phyloP scores from a whole-genome alignment of 2,329 filamentous ascomycete species.

The Pyricularia grisea region DNA sequence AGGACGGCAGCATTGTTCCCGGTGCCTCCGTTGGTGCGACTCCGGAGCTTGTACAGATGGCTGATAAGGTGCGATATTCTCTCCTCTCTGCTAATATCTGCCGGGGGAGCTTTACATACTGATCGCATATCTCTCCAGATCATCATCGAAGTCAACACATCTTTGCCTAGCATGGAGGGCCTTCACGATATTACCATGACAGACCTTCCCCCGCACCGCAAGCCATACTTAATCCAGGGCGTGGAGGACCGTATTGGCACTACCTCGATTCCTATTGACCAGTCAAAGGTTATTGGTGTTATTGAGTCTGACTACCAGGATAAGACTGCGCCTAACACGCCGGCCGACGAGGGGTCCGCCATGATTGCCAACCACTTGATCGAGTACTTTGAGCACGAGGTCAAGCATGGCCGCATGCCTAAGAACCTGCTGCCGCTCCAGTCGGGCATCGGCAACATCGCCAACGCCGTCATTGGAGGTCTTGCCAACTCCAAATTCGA shows the following conservation, averaged over 20 bases:
- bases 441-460: conserved; percentile 87
- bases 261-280: conserved; percentile 73
- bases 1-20: conserved; percentile 81
- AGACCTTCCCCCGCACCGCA: conserved; percentile 70
- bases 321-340: conserved; percentile 61
- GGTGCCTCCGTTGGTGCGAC: conserved; percentile 79
- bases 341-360: conserved; percentile 63
- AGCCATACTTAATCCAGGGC: conserved; percentile 77
- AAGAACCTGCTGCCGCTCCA: conserved; percentile 49
- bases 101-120: neutral
- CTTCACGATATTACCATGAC: conserved; percentile 87
- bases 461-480: conserved; percentile 82
- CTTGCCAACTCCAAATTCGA: conserved; percentile 73
- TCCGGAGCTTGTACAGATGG: conserved; percentile 81
- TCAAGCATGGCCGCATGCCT: conserved; percentile 66
- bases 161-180: conserved; percentile 75
- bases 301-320: conserved; percentile 81
- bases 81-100: neutral
- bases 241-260: conserved; percentile 83
- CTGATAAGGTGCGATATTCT: conserved; percentile 55
- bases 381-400: conserved; percentile 77
- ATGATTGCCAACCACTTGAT: conserved; percentile 74
- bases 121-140: conserved; percentile 33
- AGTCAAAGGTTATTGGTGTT: conserved; percentile 72
- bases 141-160: conserved; percentile 87